These are phyloP conservation scores for Phaeolepiota aurea DNA, from an alignment of 768 basidiomycete genomes.

Conservation along the genomic window DNA sequence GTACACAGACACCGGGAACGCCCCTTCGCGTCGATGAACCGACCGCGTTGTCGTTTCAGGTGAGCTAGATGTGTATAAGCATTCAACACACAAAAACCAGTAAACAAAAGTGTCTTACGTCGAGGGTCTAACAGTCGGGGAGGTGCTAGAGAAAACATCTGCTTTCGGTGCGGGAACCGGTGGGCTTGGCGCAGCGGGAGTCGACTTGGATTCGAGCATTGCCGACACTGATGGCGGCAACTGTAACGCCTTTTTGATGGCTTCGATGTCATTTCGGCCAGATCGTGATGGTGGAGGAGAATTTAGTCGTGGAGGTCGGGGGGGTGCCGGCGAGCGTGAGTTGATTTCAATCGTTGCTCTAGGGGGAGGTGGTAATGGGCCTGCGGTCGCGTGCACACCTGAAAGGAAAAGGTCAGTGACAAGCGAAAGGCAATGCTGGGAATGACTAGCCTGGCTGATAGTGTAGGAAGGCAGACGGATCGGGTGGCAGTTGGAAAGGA, in stretches of 20 bases:
- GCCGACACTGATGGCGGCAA: conserved; percentile 47
- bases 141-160: conserved; percentile 9
- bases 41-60: conserved; percentile 16
- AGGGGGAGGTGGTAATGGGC: conserved; percentile 67
- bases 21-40: conserved; percentile 53
- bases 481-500: conserved; percentile 3
- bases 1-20: conserved; percentile 33
- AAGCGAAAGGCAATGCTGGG: not conserved
- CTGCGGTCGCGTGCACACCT: conserved; percentile 62
- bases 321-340: conserved; percentile 37
- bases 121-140: too few relatives aligned
- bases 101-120: too few relatives aligned
- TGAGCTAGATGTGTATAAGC: too few relatives aligned
- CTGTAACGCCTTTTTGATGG: conserved; percentile 52
- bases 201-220: conserved; percentile 25
- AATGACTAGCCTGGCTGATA: conserved; percentile 50
- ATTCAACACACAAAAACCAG: too few relatives aligned
- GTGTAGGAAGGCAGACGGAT: conserved; percentile 37
- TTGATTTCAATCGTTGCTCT: conserved; percentile 43
- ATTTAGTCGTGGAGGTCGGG: conserved; percentile 55
- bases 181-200: conserved; percentile 9
- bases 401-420: conserved; percentile 5
- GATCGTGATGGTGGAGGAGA: conserved; percentile 38
- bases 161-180: conserved; percentile 5
- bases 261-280: conserved; percentile 40